Percentiles rank a stretch among this genome's conserved stretches.
Conservation (phyloP, 2,329 filamentous ascomycete genomes). For the Trichoderma asperellum region DNA sequence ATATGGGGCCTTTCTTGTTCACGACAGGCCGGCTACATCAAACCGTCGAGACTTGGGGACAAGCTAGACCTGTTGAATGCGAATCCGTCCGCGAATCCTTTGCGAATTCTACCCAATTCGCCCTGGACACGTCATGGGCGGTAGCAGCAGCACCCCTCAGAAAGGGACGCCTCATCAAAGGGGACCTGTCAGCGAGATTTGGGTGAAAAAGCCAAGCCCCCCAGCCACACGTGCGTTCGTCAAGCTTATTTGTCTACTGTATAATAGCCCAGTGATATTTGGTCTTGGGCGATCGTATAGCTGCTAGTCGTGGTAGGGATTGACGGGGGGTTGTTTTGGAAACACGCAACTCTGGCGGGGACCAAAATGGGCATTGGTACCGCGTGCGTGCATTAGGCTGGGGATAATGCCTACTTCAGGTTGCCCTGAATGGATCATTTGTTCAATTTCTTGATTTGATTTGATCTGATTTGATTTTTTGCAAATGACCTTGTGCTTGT, state of each 20-base stretch:
- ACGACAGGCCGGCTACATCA: too few relatives aligned
- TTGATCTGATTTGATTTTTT: background rate
- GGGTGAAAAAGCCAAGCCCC: background rate
- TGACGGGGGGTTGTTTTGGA: background rate
- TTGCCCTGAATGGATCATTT: background rate
- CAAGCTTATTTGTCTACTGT: background rate
- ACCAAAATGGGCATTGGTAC: background rate
- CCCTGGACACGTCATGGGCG: slow-evolving; percentile 2
- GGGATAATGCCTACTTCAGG: too few relatives aligned
- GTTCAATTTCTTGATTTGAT: background rate
- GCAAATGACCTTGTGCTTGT: background rate
- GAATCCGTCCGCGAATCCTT: background rate
- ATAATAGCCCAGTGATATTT: background rate
- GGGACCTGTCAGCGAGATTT: background rate
- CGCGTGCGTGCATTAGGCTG: background rate
- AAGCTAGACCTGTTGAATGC: too few relatives aligned
- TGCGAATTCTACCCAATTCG: background rate
- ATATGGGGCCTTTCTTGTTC: background rate
- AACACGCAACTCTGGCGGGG: background rate
- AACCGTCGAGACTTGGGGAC: too few relatives aligned
- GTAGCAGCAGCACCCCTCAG: background rate
- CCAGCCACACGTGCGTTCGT: slow-evolving; percentile 11
- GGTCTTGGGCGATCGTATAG: background rate
- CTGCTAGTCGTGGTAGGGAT: background rate
- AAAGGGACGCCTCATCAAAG: background rate